Conservation (phyloP, 768 basidiomycete species). For the Hygrocybe punicea region DNA sequence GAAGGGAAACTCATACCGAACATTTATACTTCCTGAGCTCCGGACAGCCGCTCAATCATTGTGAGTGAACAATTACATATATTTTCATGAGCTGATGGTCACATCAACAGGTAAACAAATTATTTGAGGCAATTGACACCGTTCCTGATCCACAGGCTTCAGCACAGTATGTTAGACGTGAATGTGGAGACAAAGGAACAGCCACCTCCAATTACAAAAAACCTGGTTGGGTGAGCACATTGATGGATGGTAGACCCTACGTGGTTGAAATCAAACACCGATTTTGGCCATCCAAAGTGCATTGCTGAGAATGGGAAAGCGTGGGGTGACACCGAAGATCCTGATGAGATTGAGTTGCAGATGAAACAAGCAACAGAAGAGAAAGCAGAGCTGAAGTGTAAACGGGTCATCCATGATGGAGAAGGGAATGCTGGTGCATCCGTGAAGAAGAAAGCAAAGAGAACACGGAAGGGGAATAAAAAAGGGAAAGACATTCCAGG, state of each 20-base stretch:
- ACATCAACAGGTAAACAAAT: conserved; percentile 5
- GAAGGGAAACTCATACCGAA: neutral
- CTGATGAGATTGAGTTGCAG: conserved; percentile 8
- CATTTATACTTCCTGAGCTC: no score
- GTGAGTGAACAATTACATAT: neutral
- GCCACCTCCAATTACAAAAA: conserved; percentile 10
- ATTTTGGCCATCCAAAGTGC: conserved; percentile 6
- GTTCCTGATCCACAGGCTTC: conserved; percentile 2
- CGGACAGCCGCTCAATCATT: no score
- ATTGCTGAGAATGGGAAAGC: conserved; percentile 15
- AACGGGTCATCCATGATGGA: neutral
- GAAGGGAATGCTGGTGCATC: neutral
- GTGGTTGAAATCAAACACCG: conserved; percentile 15
- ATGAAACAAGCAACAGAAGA: neutral
- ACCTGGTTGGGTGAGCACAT: conserved; percentile 9
- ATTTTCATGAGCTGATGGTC: neutral
- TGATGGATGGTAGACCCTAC: conserved; percentile 21
- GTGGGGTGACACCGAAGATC: conserved; percentile 18
- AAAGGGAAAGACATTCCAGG: no score
- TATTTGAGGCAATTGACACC: conserved; percentile 9
- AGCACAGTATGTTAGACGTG: neutral
- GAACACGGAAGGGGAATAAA: neutral
- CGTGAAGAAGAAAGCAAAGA: neutral
- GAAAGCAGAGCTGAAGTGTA: conserved; percentile 7
- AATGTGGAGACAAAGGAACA: conserved; percentile 5